Percentiles rank a stretch among this genome's conserved stretches.
These are phyloP conservation scores for Westerdykella ornata DNA, from an alignment of 2,329 filamentous ascomycete species.

Conservation along the genomic window DNA sequence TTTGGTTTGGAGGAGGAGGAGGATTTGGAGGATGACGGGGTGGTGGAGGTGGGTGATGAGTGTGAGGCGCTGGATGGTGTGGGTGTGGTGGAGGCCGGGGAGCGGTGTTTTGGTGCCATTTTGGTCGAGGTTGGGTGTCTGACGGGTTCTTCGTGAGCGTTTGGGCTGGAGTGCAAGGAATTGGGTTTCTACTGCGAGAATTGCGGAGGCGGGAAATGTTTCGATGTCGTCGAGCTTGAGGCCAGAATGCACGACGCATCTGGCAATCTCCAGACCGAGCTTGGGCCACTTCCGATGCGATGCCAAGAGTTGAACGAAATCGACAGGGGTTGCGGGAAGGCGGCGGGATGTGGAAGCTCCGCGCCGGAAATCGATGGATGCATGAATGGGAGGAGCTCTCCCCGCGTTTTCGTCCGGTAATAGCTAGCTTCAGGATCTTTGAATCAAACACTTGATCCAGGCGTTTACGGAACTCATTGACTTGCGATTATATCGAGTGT, in stretches of 20 bases:
- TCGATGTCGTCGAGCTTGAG: slow-evolving; percentile 13
- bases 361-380: neutral
- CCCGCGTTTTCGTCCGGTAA: too few relatives aligned
- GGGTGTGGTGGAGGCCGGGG: slow-evolving; percentile 5
- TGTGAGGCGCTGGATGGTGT: slow-evolving; percentile 7
- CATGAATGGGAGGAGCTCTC: neutral
- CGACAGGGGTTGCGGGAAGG: too few relatives aligned
- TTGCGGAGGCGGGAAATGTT: slow-evolving; percentile 8
- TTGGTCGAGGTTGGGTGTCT: neutral
- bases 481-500: too few relatives aligned
- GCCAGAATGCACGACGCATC: slow-evolving; percentile 9
- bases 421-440: too few relatives aligned
- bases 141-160: too few relatives aligned
- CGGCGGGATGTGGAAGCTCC: neutral
- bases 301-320: slow-evolving; percentile 1
- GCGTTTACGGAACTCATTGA: too few relatives aligned
- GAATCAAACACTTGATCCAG: too few relatives aligned
- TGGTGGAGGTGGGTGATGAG: slow-evolving; percentile 11
- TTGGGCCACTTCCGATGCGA: too few relatives aligned
- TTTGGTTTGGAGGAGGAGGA: neutral
- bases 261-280: too few relatives aligned
- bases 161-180: neutral
- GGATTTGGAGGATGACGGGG: neutral
- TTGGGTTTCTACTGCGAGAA: neutral
- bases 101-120: slow-evolving; percentile 33